A percentile compares a stretch with the other conserved stretches of the same genome.
Evolutionary conservation across 2,329 filamentous ascomycete species (phyloP).

Genomic region (Fusarium burgessii): DNA sequence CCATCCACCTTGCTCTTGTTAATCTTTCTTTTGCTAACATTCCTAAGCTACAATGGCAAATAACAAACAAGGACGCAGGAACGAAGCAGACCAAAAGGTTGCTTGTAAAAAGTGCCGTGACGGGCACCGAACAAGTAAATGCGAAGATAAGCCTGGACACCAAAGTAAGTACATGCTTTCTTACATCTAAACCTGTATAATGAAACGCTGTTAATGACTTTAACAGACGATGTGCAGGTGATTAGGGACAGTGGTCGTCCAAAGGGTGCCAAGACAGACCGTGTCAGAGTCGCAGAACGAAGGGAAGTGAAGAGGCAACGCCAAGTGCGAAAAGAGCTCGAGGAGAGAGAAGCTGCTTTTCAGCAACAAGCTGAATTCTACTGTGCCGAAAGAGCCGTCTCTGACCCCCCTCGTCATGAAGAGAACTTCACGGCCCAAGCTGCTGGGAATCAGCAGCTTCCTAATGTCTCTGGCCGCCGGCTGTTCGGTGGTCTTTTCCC

Average conservation of each 20-base stretch:
- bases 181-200: rapidly evolving
- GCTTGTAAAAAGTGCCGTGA: background rate
- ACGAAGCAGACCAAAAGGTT: background rate
- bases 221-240: background rate
- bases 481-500: no score
- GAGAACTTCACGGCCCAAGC: no score
- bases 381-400: no score
- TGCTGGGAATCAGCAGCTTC: rapidly evolving
- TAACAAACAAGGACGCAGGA: background rate
- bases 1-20: background rate
- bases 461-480: background rate
- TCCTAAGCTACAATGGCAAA: background rate
- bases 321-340: rapidly evolving
- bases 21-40: background rate
- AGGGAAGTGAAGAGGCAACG: background rate
- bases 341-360: background rate
- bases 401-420: background rate
- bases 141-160: background rate
- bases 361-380: background rate
- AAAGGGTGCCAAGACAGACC: rapidly evolving
- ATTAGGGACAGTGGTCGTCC: background rate
- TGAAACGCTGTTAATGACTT: background rate
- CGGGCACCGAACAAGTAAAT: background rate
- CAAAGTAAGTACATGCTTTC: background rate
- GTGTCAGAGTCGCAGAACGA: no score